Conservation (phyloP, 2,329 filamentous ascomycete genomes). For the Knufia fluminis region DNA sequence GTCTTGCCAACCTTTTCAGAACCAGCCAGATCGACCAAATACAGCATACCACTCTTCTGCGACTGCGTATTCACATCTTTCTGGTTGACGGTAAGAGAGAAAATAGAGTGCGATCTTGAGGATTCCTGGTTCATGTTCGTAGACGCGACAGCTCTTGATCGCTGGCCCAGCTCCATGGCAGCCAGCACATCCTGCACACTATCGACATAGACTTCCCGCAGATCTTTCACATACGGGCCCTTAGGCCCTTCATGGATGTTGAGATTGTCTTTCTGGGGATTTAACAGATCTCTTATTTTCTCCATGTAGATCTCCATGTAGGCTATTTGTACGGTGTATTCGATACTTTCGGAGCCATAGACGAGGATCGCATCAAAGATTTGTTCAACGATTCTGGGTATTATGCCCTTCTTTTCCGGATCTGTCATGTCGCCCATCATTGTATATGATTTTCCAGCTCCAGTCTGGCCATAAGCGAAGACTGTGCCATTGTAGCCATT, state of each 20-base stretch:
- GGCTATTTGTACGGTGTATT: conserved; percentile 96
- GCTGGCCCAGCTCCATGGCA: conserved; percentile 87
- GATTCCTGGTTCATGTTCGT: conserved; percentile 99
- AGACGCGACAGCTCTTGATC: conserved; percentile 79
- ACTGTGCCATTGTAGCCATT: conserved; percentile 99
- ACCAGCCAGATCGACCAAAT: conserved; percentile 94
- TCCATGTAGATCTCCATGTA: conserved; percentile 99
- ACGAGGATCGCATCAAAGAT: conserved; percentile 93
- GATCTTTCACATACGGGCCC: conserved; percentile 91
- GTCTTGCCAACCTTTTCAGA: conserved; percentile 99
- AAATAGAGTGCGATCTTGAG: conserved; percentile 95
- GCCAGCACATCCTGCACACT: conserved; percentile 94
- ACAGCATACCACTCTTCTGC: conserved; percentile 90
- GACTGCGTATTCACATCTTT: conserved; percentile 97
- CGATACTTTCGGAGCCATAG: conserved; percentile 75
- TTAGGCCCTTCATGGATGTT: conserved; percentile 97
- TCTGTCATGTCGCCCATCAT: conserved; percentile 99
- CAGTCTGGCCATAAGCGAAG: conserved; percentile 96
- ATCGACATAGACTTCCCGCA: conserved; percentile 90
- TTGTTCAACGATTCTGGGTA: conserved; percentile 92
- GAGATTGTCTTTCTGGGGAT: conserved; percentile 89
- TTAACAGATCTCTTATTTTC: conserved; percentile 84
- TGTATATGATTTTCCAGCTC: conserved; percentile 96
- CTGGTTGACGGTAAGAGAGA: conserved; percentile 92
- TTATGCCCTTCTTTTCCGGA: conserved; percentile 79